Conservation (phyloP, 192 early-diverging fungal genomes). For the Linnemannia exigua region DNA sequence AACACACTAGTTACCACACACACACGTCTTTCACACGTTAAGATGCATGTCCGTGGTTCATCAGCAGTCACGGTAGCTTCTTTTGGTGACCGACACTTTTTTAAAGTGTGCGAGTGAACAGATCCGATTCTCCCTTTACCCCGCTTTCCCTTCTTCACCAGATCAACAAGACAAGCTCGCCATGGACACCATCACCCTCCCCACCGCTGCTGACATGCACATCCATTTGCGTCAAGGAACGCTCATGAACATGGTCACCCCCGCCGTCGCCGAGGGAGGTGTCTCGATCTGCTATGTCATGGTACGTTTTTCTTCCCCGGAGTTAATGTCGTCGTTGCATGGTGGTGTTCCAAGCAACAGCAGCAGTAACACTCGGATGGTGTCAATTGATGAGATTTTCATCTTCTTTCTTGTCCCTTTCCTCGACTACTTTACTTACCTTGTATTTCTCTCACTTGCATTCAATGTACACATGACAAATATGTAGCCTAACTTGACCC, state of each 20-base stretch:
- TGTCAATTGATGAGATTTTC: background rate
- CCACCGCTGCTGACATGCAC: conserved; percentile 92
- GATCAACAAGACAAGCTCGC: background rate
- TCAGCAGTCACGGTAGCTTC: conserved; percentile 2
- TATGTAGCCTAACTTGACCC: conserved; percentile 93
- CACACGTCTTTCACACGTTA: background rate
- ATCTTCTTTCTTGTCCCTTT: background rate
- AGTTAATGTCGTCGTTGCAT: background rate
- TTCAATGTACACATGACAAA: background rate
- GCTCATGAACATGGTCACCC: conserved; percentile 93
- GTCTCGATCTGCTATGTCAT: conserved; percentile 92
- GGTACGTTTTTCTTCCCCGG: conserved; percentile 62
- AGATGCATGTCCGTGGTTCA: background rate
- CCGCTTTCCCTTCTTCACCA: background rate
- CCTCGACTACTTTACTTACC: background rate
- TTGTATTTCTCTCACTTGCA: background rate
- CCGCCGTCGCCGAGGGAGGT: conserved; percentile 83
- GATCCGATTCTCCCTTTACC: conserved; percentile 1
- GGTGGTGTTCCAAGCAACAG: background rate
- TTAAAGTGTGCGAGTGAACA: background rate
- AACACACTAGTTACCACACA: background rate
- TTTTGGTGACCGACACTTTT: background rate
- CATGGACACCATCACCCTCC: conserved; percentile 70
- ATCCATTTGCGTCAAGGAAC: conserved; percentile 93
- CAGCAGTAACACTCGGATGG: background rate